Conservation (phyloP, 495 filamentous ascomycete species). For the Penicillium desertorum region DNA sequence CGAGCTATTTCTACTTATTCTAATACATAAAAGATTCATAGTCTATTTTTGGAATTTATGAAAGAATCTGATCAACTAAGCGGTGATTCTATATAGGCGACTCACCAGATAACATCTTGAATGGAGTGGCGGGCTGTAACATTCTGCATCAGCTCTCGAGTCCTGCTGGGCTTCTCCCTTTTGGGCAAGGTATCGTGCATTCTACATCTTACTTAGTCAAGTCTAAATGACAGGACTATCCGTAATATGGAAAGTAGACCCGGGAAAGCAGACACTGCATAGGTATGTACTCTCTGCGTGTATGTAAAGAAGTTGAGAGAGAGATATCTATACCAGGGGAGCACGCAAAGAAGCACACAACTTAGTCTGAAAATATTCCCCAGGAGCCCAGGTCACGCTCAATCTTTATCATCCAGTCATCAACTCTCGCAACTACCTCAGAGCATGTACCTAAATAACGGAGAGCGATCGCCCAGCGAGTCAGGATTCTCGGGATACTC, state of each 20-base stretch:
- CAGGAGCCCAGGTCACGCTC: too few relatives aligned
- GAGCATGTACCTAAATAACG: slow-evolving; percentile 63
- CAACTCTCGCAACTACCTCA: slow-evolving; percentile 7
- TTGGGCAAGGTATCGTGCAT: not conserved
- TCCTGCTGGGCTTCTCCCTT: not conserved
- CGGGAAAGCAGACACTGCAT: not conserved
- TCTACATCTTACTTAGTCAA: not conserved
- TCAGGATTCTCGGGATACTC: slow-evolving; percentile 55
- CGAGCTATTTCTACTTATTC: too few relatives aligned
- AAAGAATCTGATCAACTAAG: too few relatives aligned
- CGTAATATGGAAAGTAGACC: not conserved
- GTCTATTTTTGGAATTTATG: too few relatives aligned
- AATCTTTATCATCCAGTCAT: not conserved
- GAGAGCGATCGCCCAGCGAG: slow-evolving; percentile 60
- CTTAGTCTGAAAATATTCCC: not conserved
- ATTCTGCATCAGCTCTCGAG: not conserved
- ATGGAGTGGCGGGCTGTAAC: too few relatives aligned
- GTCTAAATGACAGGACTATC: not conserved
- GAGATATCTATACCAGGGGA: not conserved
- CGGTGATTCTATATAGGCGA: too few relatives aligned
- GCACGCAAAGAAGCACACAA: not conserved
- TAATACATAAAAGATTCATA: too few relatives aligned
- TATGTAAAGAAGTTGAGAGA: not conserved
- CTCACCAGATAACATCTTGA: too few relatives aligned
- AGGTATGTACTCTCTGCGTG: not conserved